Evolutionary conservation across 2,329 filamentous ascomycete species (phyloP).

Genomic region (Hypoxylon sp.): DNA sequence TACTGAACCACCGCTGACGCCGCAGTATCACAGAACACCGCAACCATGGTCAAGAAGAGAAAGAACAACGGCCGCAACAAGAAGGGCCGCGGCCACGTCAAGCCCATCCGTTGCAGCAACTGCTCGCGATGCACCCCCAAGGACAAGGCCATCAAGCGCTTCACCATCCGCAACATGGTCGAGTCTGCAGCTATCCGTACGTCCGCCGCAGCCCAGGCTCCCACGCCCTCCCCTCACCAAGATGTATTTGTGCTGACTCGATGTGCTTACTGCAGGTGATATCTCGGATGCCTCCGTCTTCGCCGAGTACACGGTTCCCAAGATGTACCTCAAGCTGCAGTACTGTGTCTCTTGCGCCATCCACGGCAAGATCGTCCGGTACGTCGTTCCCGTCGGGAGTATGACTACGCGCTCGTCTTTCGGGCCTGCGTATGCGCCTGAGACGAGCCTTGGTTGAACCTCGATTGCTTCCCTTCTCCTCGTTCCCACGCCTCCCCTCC

Average conservation of each 20-base stretch:
- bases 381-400: conserved; percentile 69
- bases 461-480: conserved; percentile 34
- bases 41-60: conserved; percentile 77
- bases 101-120: conserved; percentile 88
- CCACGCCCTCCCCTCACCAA: conserved; percentile 12
- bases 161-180: conserved; percentile 99
- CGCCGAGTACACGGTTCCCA: conserved; percentile 98
- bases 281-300: conserved; percentile 99
- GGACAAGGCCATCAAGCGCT: conserved; percentile 99
- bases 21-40: conserved; percentile 50
- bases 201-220: conserved; percentile 52
- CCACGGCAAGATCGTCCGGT: conserved; percentile 99
- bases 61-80: conserved; percentile 93
- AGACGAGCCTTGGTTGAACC: conserved; percentile 68
- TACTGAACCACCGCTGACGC: conserved; percentile 10
- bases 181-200: conserved; percentile 99
- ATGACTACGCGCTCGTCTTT: conserved; percentile 57
- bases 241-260: not conserved
- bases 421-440: conserved; percentile 52
- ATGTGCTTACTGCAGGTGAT: conserved; percentile 78
- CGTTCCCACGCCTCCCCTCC: conserved; percentile 38
- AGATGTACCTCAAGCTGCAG: conserved; percentile 99
- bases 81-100: conserved; percentile 99
- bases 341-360: conserved; percentile 99
- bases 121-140: conserved; percentile 90